Evolutionary conservation across 805 yeast species (phyloP), one percentile per base, ranked within the genome.

Genomic region (Tetrapisispora phaffii): DNA sequence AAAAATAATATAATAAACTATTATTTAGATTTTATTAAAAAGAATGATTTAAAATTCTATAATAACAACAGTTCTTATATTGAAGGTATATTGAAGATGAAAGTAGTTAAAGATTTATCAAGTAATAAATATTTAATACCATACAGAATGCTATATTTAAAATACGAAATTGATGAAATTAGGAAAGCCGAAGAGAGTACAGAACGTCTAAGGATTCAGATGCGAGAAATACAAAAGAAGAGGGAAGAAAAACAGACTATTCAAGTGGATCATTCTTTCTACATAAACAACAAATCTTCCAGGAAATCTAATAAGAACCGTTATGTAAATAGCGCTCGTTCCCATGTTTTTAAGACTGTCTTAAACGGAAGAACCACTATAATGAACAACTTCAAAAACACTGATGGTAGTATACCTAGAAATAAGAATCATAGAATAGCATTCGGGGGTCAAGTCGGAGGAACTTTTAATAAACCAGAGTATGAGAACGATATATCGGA

Each of bases 141-240:
- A 0, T 64, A 60, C 17, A 58, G 68, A 43, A 52, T 67, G 50
- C 49, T 69, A 5, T 66, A 60, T 44, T 48, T 61, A 37, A 58
- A 58, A 45, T 63, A 65, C 42, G 56, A 58, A 23, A 52, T 62
- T 28, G 72, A 69, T 26, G 56, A 55, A 8, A 40, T 52, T 1
- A 50, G 52, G 42, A 70, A 66, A 45, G 65, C 65, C 37, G 63
- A 62, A 33, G 48, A 57, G 38, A 68, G 67, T 17, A 59, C 68
- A 4, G 65, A 59, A 43, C 61, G 63, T 32, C 47, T 67, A 43
- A 56, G 71, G 50, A 50, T 56, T 31, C 53, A 59, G 38, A 60
- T 58, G 54, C 55, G 51, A 40, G 52, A 53, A 45, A 50, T 58
- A 9, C 53, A 61, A 42, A 50, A 59, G 35, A 62, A 66, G 17